These are phyloP conservation scores for Colletotrichum phormii DNA, from an alignment of 2,329 filamentous ascomycete genomes.

Conservation along the genomic window DNA sequence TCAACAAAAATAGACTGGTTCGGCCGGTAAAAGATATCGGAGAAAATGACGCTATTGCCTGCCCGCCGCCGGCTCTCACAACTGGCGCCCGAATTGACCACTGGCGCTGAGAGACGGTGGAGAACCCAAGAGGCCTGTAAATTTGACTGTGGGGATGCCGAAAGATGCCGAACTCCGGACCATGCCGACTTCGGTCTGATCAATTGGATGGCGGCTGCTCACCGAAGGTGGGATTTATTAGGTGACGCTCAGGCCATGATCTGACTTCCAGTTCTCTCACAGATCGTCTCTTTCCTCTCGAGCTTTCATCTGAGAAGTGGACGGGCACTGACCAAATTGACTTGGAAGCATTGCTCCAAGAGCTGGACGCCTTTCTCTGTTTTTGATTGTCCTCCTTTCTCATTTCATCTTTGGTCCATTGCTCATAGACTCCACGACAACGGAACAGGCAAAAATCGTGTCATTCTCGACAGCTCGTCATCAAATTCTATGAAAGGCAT, in stretches of 20 bases:
- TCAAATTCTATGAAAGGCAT: not conserved
- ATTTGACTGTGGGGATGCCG: not conserved
- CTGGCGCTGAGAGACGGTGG: not conserved
- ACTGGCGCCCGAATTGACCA: conserved; percentile 24
- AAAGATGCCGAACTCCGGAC: conserved; percentile 14
- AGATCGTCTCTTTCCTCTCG: not conserved
- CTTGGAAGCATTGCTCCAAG: not conserved
- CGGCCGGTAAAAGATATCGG: not conserved
- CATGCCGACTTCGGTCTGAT: conserved; percentile 6
- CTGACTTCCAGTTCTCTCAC: not conserved
- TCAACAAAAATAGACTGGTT: conserved; percentile 16
- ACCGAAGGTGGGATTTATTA: not conserved
- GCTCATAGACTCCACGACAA: not conserved
- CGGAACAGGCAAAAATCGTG: not conserved
- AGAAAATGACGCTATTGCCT: conserved; percentile 36
- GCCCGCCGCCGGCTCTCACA: conserved; percentile 30
- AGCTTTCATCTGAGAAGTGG: not conserved
- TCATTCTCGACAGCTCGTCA: not conserved
- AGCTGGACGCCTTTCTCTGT: not conserved
- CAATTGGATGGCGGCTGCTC: not conserved
- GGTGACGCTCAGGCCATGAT: not conserved
- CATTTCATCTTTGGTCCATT: no score
- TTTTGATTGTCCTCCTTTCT: no score
- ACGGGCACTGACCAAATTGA: not conserved
- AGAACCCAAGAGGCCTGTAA: not conserved